Conservation (phyloP, 2,329 filamentous ascomycete species). For the Fusarium duplospermum region DNA sequence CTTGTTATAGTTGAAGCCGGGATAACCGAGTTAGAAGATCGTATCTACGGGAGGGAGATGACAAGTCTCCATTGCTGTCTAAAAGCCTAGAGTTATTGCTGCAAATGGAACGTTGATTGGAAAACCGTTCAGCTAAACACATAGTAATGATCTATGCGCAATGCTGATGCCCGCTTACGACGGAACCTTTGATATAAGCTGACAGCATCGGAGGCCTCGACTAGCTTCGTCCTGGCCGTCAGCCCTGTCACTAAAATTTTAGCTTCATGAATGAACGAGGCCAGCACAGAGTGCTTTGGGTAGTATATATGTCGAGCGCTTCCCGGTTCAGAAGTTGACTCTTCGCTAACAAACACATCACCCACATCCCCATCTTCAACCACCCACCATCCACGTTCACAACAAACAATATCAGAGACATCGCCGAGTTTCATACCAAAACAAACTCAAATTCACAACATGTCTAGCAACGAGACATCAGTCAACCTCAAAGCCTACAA, state of each 20-base stretch:
- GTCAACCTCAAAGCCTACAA: slow-evolving; percentile 56
- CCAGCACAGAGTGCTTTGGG: too few relatives aligned
- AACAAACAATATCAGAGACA: background rate
- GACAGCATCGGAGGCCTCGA: background rate
- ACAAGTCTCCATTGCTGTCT: too few relatives aligned
- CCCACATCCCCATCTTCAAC: background rate
- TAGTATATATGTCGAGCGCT: background rate
- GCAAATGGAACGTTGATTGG: background rate
- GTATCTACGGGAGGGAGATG: too few relatives aligned
- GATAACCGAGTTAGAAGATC: too few relatives aligned
- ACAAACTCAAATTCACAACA: background rate
- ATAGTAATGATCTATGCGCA: background rate
- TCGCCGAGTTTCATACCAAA: background rate
- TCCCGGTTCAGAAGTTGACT: fast-evolving
- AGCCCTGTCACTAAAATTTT: background rate
- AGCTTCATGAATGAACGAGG: background rate
- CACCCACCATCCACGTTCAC: background rate
- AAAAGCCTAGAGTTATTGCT: too few relatives aligned
- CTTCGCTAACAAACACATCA: background rate
- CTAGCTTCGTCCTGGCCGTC: background rate
- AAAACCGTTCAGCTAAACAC: background rate
- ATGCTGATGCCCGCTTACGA: background rate
- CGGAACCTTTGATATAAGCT: background rate
- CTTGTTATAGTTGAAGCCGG: too few relatives aligned
- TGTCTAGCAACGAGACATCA: slow-evolving; percentile 14